Base-by-base conservation (phyloP, 352 stramenopile species). In the Globisporangium sylvaticum region DNA sequence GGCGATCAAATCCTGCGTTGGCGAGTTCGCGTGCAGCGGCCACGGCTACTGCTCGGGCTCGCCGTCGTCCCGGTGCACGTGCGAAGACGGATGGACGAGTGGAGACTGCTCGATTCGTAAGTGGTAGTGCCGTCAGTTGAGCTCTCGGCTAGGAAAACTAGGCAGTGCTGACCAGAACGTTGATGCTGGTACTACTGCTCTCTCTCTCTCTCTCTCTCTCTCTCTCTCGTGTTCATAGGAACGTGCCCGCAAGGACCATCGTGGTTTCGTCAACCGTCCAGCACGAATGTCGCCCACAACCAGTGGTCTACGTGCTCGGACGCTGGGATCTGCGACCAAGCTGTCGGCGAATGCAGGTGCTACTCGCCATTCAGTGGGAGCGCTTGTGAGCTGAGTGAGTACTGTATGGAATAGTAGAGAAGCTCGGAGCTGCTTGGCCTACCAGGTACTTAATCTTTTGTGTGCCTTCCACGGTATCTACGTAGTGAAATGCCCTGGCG, bases 1-100 rank as follows among this genome's bases (percentile, higher is more conserved):
- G 1, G 18, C 70, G 1, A 90, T 92, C 62, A 80, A 71, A 39
- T 58, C 80, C 1, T 94, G 86, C 54, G 67, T 83, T 0, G 86
- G 86, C 0, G 84, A 91, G 61, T 65, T 92, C 6, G 68, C 81
- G n/a, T 94, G 86, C 65, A 94, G 80, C 58, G 86, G 84, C 1
- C 86, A 90, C 39, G 84, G 86, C 4, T 86, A 84, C 55, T 94
- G 86, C 67, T 78, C 75, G 0, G 80, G 80, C 4, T 66, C 66
- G 1, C 84, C 86, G 25, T 84, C 81, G 0, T 92, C 76, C 52
- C 73, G 72, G 18, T 94, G 86, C 48, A 57, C 76, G 24, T 94
- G 86, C 37, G 77, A 89, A 37, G 68, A 74, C 22, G 84, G 84
- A 0, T 94, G 87, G 87, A 74, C 64, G 1, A 74, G 64, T 22